Conservation (phyloP, 2,329 filamentous ascomycete genomes). For the Penicillium sp. region DNA sequence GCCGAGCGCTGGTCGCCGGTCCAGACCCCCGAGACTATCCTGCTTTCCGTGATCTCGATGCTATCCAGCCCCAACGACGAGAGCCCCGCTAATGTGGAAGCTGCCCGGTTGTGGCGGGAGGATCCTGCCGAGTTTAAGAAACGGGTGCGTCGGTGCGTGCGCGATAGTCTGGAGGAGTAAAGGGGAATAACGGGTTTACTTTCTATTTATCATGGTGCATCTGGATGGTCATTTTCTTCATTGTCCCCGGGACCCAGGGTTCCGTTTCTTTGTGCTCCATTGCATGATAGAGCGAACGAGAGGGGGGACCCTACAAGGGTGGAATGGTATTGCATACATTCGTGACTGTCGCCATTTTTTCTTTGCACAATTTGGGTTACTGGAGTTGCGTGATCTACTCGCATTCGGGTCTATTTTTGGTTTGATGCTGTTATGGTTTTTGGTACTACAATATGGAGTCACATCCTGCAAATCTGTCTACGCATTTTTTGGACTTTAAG, state of each 20-base stretch:
- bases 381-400: constrained; percentile 10
- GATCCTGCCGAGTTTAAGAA: constrained; percentile 76
- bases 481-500: no score
- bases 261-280: constrained; percentile 2
- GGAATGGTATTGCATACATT: constrained; percentile 9
- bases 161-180: constrained; percentile 72
- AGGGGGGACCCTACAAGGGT: not conserved
- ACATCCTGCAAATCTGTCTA: not conserved
- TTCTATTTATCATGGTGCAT: constrained; percentile 2
- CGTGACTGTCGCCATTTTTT: constrained; percentile 1
- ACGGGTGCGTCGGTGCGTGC: constrained; percentile 72
- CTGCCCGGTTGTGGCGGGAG: constrained; percentile 82
- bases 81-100: constrained; percentile 92
- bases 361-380: constrained; percentile 7
- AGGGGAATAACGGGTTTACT: constrained; percentile 13
- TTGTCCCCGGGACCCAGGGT: not conserved
- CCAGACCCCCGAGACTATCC: constrained; percentile 90
- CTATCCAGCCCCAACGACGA: constrained; percentile 92
- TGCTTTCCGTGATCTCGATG: constrained; percentile 89
- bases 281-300: constrained; percentile 24
- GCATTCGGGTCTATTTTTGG: not conserved
- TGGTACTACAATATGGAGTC: not conserved
- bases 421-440: not conserved
- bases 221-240: constrained; percentile 12
- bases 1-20: constrained; percentile 92